Base-by-base conservation (phyloP, 352 stramenopile species). In the Pythium myriotylum region DNA sequence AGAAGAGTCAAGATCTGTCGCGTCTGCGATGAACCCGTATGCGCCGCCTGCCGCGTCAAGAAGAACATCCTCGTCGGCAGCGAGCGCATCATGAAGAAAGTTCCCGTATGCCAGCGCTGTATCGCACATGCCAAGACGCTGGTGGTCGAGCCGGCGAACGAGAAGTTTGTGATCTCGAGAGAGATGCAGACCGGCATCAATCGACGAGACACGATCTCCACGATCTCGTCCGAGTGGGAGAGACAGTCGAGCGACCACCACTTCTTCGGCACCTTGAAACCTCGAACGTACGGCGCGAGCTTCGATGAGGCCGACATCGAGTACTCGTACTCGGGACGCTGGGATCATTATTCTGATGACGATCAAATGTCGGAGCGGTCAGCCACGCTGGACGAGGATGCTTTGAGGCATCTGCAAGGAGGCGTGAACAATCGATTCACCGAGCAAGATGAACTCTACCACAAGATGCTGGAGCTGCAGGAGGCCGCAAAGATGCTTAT, bases 41-140 rank as follows among this genome's bases (percentile, higher is more conserved):
- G 78, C 42, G 59, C 51, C 0, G 65, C 78, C 54, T 90, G 81
- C 61, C 67, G 67, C 12, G 41, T 72, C 4, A 90, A 88, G 39
- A 76, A 79, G 42, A 59, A 60, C 17, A 54, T 86, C 9, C 84
- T 90, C 20, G 27, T 76, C 1, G 72, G 77, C 0, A 16, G 39
- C 2, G 52, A 61, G 2, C 53, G 60, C 16, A 55, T 42, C 52
- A 47, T 20, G 47, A 61, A 20, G 12, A 59, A 65, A 24, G 66
- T 79, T 14, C n/a, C 55, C 2, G 74, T 75, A 48, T 84, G 76
- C 52, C 64, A 73, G 19, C 71, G 51, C 14, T 86, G 76, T 40
- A 63, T 83, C 19, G 35, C 71, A n/a, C 65, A 70, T 24, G 72
- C 72, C 37, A 56, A 67, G 17, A 69, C 48, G 17, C 76, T 70